Conservation (phyloP, 2,329 filamentous ascomycete species). For the Penicillium fuscoglaucum region DNA sequence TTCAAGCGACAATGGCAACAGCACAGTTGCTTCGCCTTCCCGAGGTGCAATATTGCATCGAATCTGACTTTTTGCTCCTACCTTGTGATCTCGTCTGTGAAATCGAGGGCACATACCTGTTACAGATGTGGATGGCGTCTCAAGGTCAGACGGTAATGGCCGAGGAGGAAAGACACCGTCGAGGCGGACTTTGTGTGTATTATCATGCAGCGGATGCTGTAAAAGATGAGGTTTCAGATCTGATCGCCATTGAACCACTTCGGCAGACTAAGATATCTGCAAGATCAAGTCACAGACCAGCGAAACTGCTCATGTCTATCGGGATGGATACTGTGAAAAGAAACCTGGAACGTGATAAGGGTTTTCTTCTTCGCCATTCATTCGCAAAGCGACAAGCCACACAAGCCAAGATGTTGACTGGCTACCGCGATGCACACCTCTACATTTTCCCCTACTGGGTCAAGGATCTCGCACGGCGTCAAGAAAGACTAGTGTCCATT, state of each 20-base stretch:
- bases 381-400: background rate
- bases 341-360: background rate
- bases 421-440: constrained; percentile 4
- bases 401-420: background rate
- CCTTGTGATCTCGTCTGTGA: constrained; percentile 8
- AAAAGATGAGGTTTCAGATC: background rate
- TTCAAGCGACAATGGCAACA: background rate
- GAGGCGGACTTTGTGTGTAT: background rate
- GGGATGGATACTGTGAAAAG: background rate
- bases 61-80: background rate
- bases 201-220: background rate
- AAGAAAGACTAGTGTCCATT: background rate
- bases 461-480: background rate
- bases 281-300: background rate
- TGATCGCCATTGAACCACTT: background rate
- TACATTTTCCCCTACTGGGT: constrained; percentile 5
- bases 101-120: background rate
- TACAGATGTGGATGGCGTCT: background rate
- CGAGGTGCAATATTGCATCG: background rate
- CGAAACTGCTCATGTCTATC: background rate
- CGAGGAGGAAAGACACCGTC: background rate
- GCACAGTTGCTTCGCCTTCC: constrained; percentile 3
- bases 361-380: background rate
- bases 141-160: background rate
- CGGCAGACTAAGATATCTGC: background rate